Evolutionary conservation across 495 filamentous ascomycete genomes (phyloP).

Genomic region (Talaromyces thailandensis): DNA sequence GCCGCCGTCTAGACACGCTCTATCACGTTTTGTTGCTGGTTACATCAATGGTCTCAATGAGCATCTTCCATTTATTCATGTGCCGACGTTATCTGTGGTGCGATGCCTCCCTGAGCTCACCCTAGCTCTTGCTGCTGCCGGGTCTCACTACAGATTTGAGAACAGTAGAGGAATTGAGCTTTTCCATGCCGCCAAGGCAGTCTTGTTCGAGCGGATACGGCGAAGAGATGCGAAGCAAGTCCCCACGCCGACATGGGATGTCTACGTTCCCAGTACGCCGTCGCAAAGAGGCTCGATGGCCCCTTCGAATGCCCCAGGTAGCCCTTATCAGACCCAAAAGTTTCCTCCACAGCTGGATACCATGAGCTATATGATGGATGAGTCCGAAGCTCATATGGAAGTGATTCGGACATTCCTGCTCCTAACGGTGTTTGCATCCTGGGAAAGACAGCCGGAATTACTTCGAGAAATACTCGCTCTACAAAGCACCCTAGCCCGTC

Average conservation of each 20-base stretch:
- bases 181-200: constrained; percentile 53
- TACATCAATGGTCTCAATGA: constrained; percentile 42
- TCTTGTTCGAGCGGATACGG: constrained; percentile 37
- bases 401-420: constrained; percentile 39
- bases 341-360: constrained; percentile 22
- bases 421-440: constrained; percentile 43
- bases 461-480: constrained; percentile 41
- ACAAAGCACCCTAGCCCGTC: constrained; percentile 38
- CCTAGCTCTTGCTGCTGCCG: constrained; percentile 38
- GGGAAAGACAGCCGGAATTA: constrained; percentile 42
- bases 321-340: constrained; percentile 31
- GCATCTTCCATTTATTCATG: constrained; percentile 42
- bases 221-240: constrained; percentile 37
- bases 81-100: constrained; percentile 37
- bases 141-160: constrained; percentile 53
- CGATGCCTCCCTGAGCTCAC: constrained; percentile 37
- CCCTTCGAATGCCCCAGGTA: constrained; percentile 28
- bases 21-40: constrained; percentile 39
- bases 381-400: constrained; percentile 43
- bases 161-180: constrained; percentile 57
- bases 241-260: constrained; percentile 34
- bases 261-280: constrained; percentile 26
- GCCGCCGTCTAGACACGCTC: constrained; percentile 39
- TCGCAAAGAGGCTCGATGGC: constrained; percentile 33
- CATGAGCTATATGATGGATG: constrained; percentile 31